phyloP scores from a whole-genome alignment of 768 basidiomycete species.

The Mycena amicta region DNA sequence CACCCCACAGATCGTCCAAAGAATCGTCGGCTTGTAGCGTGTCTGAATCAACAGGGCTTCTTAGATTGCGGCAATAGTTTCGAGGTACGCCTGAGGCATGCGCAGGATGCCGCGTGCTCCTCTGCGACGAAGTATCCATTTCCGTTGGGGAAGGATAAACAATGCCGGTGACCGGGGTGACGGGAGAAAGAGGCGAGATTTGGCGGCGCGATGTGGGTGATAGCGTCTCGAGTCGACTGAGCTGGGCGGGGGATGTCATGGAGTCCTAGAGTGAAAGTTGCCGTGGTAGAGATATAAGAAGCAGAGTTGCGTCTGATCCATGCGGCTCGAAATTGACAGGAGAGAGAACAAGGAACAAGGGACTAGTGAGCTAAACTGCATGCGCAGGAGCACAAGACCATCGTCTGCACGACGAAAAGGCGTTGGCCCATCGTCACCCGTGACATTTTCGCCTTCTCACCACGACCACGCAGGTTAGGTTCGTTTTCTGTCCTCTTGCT shows the following conservation, averaged over 20 bases:
- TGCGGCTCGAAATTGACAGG: not conserved
- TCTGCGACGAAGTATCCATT: conserved; percentile 1
- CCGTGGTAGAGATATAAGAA: not conserved
- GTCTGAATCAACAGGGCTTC: conserved; percentile 11
- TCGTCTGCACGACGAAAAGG: no score
- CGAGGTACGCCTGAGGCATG: conserved; percentile 2
- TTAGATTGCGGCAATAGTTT: not conserved
- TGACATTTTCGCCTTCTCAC: no score
- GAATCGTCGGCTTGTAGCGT: conserved; percentile 19
- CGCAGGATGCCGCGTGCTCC: not conserved
- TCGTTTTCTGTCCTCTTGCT: not conserved
- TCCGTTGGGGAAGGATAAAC: conserved; percentile 15
- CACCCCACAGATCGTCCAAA: conserved; percentile 45
- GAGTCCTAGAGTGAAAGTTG: not conserved
- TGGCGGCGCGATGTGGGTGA: not conserved
- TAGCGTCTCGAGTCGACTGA: not conserved
- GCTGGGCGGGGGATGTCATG: not conserved
- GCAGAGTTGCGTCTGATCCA: not conserved
- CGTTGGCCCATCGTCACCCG: no score
- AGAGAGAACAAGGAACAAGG: not conserved
- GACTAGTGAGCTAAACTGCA: no score
- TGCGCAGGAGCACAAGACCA: no score
- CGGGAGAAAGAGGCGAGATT: conserved; percentile 1
- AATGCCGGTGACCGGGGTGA: conserved; percentile 17
- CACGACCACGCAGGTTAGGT: no score